Evolutionary conservation across 2,329 filamentous ascomycete genomes (phyloP), one percentile per base, ranked within the genome.

Genomic region (Xylaria sp.): DNA sequence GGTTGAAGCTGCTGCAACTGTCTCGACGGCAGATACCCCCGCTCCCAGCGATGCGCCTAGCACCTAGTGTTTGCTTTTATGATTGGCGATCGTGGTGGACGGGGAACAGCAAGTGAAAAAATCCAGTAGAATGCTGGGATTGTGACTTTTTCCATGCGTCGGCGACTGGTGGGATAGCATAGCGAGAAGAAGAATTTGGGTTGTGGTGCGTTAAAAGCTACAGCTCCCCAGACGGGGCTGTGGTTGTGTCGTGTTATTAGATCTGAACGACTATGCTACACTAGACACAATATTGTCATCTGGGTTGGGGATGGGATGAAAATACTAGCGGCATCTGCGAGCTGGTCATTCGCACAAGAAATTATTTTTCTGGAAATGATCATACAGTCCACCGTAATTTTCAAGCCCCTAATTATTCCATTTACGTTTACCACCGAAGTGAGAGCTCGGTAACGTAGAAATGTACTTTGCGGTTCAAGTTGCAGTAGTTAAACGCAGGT

Each of bases 1-100:
- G 31, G 70, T 67, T 39, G 69, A 66, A 6, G 64, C 43, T 43
- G 62, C 55, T 18, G 55, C 62, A 4, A 33, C 46, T 3, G 64
- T 52, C 25, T 64, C 62, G 9, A 64, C 62, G 10, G 41, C 62
- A 2, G 62, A 48, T 28, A 39, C 28, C 28, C 54, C 48, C 8
- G 7, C 46, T 25, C 55, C 57, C 54, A 23, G 55, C 25, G 56
- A 58, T 5, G 23, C 56, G 56, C 13, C 56, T 6, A 48, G 56
- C 23, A 58, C 23, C 7, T 58, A 58, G 39, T n/a, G 20, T 43
- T n/a, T 57, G 36, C 33, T 57, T 43, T 46, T 46, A 31, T 10
- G 13, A 58, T 20, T n/a, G 56, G 39, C 39, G 39, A 48, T 3
- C 10, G 20, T 25, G 3, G 2, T 13, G 15, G 55, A 25, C 2